phyloP scores from a whole-genome alignment of 2,329 filamentous ascomycete species.

The Fusarium chaquense region DNA sequence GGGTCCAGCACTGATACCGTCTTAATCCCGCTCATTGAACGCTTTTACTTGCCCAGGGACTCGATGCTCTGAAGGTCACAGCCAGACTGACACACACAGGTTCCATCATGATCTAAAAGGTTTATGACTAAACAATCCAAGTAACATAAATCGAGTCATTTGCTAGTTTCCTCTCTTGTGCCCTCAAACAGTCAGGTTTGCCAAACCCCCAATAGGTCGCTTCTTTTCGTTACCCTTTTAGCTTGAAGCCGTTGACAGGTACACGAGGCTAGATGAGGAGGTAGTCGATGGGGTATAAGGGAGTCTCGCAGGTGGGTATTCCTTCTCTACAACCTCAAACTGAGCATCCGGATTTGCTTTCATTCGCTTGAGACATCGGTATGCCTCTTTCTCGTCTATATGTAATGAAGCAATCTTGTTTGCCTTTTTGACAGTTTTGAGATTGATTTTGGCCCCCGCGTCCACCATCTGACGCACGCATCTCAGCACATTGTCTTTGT shows the following conservation, averaged over 20 bases:
- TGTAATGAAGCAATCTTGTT: fast-evolving
- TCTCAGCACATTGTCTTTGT: neutral
- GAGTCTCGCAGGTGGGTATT: no score
- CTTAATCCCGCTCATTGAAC: constrained; percentile 16
- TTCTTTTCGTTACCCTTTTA: neutral
- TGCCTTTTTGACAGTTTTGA: neutral
- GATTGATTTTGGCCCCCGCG: neutral
- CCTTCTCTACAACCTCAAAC: neutral
- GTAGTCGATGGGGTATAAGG: neutral
- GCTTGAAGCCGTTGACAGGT: neutral
- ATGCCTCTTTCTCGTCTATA: neutral
- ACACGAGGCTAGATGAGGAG: neutral
- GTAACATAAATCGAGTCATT: neutral
- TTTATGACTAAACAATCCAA: neutral
- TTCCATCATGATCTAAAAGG: neutral
- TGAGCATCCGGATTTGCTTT: neutral
- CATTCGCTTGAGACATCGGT: neutral
- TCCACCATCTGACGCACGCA: constrained; percentile 10
- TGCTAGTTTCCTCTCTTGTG: neutral
- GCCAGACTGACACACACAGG: neutral
- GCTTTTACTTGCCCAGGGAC: no score
- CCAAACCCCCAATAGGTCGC: neutral
- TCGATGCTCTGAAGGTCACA: no score
- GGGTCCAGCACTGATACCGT: constrained; percentile 24
- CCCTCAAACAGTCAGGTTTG: neutral